Evolutionary conservation across 495 filamentous ascomycete species (phyloP).

Genomic region (Daldinia concentrica): DNA sequence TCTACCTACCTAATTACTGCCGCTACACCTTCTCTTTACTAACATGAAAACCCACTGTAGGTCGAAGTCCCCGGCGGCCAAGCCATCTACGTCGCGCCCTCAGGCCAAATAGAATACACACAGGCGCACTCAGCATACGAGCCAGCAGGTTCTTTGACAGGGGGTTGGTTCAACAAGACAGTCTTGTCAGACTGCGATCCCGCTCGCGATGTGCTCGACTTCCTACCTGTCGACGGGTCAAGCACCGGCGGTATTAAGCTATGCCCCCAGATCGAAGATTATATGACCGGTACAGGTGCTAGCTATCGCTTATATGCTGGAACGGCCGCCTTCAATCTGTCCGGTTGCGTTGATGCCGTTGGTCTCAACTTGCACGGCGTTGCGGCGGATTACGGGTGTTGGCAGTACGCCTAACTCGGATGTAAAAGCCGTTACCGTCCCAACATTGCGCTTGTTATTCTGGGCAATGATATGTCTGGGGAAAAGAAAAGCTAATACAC

Average conservation of each 20-base stretch:
- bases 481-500: neutral
- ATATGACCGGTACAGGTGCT: conserved; percentile 19
- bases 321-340: conserved; percentile 29
- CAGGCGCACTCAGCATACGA: conserved; percentile 66
- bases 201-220: conserved; percentile 27
- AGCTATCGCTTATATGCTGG: conserved; percentile 31
- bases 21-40: neutral
- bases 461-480: neutral
- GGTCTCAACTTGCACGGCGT: conserved; percentile 24
- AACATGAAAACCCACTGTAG: conserved; percentile 16
- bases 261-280: conserved; percentile 33
- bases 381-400: conserved; percentile 20
- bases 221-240: conserved; percentile 31
- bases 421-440: neutral
- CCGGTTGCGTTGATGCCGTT: conserved; percentile 27
- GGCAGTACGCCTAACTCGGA: conserved; percentile 35
- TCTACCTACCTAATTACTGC: neutral
- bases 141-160: conserved; percentile 60
- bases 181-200: conserved; percentile 30
- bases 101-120: conserved; percentile 68
- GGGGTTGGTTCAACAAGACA: conserved; percentile 52
- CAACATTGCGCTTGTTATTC: neutral
- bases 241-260: conserved; percentile 32
- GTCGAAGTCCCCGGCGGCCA: conserved; percentile 73
- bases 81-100: conserved; percentile 65